These are phyloP conservation scores for Grigorovia transvaalensis DNA, from an alignment of 805 yeast species.

Conservation along the genomic window DNA sequence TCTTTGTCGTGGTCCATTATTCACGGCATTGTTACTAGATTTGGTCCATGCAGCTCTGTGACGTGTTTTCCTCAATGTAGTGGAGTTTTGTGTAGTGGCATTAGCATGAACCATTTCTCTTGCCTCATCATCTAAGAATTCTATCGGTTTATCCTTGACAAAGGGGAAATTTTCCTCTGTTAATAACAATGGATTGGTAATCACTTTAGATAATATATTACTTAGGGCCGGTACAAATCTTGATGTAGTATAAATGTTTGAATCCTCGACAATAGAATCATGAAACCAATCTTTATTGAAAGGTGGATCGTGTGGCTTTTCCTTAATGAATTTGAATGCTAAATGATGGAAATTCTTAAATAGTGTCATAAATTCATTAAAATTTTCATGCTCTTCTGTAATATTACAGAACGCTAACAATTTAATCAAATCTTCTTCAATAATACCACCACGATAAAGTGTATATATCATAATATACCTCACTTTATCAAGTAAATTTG, in stretches of 20 bases:
- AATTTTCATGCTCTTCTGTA: conserved; percentile 31
- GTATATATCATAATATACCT: conserved; percentile 69
- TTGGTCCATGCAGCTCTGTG: conserved; percentile 74
- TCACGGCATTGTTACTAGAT: conserved; percentile 20
- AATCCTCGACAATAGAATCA: conserved; percentile 33
- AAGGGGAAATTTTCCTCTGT: conserved; percentile 60
- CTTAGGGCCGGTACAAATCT: conserved; percentile 65
- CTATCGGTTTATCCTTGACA: conserved; percentile 62
- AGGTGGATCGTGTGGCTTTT: conserved; percentile 32
- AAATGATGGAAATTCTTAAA: conserved; percentile 47
- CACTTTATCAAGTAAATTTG: conserved; percentile 56
- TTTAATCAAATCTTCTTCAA: conserved; percentile 62
- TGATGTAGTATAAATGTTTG: conserved; percentile 44
- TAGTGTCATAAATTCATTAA: conserved; percentile 38
- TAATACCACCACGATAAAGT: conserved; percentile 70
- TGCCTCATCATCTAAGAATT: conserved; percentile 30
- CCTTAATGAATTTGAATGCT: conserved; percentile 47
- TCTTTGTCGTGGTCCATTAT: conserved; percentile 45
- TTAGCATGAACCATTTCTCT: conserved; percentile 24
- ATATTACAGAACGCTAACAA: conserved; percentile 46
- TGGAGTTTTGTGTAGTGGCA: conserved; percentile 28
- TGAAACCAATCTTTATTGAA: conserved; percentile 45
- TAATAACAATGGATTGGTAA: conserved; percentile 37
- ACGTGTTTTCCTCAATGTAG: conserved; percentile 57
- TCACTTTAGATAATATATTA: conserved; percentile 41